Evolutionary conservation across 148 eudicot species (phyloP).

Genomic region (Salicornia ramosissima): DNA sequence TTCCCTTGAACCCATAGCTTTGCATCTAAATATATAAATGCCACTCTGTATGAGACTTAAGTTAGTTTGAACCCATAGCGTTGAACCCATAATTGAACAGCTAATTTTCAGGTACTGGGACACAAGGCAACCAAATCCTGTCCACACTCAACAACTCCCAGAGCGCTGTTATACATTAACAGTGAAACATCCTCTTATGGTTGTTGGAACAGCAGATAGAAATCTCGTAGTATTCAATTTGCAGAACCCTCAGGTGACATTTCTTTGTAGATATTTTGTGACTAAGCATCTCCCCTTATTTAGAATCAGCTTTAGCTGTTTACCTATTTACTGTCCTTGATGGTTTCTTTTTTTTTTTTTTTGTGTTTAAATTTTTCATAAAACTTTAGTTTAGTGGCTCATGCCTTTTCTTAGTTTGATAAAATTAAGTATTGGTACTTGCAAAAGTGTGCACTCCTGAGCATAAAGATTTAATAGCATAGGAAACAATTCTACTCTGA

Average conservation of each 20-base stretch:
- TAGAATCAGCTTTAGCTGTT: not conserved
- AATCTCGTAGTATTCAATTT: constrained; percentile 69
- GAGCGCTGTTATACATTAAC: constrained; percentile 94
- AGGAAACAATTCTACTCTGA: not conserved
- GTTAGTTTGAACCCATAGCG: too few relatives aligned
- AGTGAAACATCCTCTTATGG: constrained; percentile 79
- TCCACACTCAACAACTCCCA: constrained; percentile 76
- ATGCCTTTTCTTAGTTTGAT: not conserved
- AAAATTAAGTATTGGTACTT: not conserved
- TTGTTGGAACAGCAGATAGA: constrained; percentile 91
- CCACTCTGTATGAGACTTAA: not conserved
- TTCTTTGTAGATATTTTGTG: not conserved
- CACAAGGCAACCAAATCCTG: constrained; percentile 74
- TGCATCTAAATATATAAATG: not conserved
- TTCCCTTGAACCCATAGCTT: not conserved
- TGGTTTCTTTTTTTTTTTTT: too few relatives aligned
- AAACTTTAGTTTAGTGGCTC: not conserved
- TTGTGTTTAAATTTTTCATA: not conserved
- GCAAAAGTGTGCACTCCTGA: not conserved
- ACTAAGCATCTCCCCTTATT: not conserved
- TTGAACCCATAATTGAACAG: too few relatives aligned
- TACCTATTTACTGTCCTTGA: not conserved
- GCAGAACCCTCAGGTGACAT: constrained; percentile 76
- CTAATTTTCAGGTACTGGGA: constrained; percentile 74
- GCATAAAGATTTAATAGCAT: not conserved